Conservation (phyloP, 2,329 filamentous ascomycete species). For the Alternaria atra region DNA sequence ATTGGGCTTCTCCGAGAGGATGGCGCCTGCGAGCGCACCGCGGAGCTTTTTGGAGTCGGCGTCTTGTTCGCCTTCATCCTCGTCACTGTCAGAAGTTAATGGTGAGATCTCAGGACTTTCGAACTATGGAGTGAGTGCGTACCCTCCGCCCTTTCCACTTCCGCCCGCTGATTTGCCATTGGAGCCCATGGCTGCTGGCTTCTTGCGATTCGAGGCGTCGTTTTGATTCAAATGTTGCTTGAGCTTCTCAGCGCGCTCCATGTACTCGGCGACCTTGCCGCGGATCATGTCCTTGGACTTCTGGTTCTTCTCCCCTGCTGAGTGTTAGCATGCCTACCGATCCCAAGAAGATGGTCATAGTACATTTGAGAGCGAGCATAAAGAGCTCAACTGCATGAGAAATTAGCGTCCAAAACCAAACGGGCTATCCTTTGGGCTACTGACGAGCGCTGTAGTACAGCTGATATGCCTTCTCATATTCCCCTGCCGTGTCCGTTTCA, state of each 20-base stretch:
- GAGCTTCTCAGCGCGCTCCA: constrained; percentile 98
- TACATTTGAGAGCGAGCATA: constrained; percentile 96
- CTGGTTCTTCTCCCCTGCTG: constrained; percentile 87
- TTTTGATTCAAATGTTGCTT: constrained; percentile 85
- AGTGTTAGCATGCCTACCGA: constrained; percentile 23
- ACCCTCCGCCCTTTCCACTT: constrained; percentile 67
- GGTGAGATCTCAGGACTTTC: background rate
- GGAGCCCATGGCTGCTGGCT: constrained; percentile 74
- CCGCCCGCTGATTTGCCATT: constrained; percentile 73
- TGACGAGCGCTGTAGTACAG: constrained; percentile 83
- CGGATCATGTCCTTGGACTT: constrained; percentile 98
- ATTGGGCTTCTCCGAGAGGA: constrained; percentile 94
- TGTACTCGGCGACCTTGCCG: constrained; percentile 93
- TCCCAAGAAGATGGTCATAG: constrained; percentile 12
- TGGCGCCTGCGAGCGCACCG: constrained; percentile 88
- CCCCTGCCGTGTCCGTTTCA: constrained; percentile 91
- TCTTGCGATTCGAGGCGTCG: constrained; percentile 72
- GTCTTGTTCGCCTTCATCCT: constrained; percentile 73
- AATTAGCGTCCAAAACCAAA: constrained; percentile 24
- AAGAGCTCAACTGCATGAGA: constrained; percentile 79
- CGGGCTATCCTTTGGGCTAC: constrained; percentile 18
- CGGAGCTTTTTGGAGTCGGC: constrained; percentile 95
- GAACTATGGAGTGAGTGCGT: constrained; percentile 25
- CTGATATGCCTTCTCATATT: constrained; percentile 97
- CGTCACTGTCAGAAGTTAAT: constrained; percentile 58